These are phyloP conservation scores for Helotiales sp. DNA, from an alignment of 2,329 filamentous ascomycete genomes.

Conservation along the genomic window DNA sequence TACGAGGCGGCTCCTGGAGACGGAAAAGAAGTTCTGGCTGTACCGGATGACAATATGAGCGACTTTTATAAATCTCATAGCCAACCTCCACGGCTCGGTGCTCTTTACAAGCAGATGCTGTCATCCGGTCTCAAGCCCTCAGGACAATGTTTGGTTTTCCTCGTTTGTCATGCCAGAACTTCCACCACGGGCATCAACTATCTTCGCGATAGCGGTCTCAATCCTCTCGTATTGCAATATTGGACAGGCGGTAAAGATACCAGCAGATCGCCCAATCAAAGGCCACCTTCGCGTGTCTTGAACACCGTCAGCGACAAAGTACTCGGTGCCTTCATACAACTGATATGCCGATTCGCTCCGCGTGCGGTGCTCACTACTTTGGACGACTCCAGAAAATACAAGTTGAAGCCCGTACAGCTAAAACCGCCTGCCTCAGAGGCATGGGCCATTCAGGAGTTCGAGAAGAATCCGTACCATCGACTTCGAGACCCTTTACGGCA, in stretches of 20 bases:
- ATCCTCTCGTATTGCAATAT: slow-evolving; percentile 27
- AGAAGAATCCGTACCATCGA: slow-evolving; percentile 25
- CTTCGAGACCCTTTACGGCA: slow-evolving; percentile 27
- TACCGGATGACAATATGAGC: slow-evolving; percentile 62
- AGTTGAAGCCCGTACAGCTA: not conserved
- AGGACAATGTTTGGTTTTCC: slow-evolving; percentile 56
- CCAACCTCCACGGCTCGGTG: slow-evolving; percentile 60
- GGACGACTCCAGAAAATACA: not conserved
- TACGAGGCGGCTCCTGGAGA: slow-evolving; percentile 61
- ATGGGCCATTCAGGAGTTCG: slow-evolving; percentile 2
- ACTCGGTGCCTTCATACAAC: slow-evolving; percentile 56
- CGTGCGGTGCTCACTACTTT: slow-evolving; percentile 9
- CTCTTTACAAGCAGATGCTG: slow-evolving; percentile 65
- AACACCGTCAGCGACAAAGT: slow-evolving; percentile 39
- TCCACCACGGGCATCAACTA: slow-evolving; percentile 55
- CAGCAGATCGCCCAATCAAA: slow-evolving; percentile 7
- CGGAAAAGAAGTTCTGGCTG: slow-evolving; percentile 57
- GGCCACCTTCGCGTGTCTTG: slow-evolving; percentile 26
- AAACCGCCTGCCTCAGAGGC: not conserved
- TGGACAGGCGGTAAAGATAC: slow-evolving; percentile 23
- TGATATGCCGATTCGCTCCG: slow-evolving; percentile 49
- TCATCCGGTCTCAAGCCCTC: slow-evolving; percentile 53
- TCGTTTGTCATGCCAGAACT: slow-evolving; percentile 59
- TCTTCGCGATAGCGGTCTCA: slow-evolving; percentile 51
- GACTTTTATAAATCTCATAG: slow-evolving; percentile 69